Conservation (phyloP, 495 filamentous ascomycete species). For the Lasiosphaeria miniovina region DNA sequence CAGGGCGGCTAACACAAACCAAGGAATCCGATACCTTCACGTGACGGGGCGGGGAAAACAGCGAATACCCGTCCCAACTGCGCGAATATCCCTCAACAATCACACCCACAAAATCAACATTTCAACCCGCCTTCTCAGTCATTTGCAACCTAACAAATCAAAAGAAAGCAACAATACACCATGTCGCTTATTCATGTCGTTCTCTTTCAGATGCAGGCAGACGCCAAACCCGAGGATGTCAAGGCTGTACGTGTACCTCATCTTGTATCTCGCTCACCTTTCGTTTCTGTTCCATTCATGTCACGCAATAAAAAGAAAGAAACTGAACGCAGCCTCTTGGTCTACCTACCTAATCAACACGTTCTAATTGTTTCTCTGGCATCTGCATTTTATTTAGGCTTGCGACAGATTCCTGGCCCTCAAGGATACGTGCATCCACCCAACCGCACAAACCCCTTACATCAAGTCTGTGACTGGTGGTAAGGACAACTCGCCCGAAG, state of each 20-base stretch:
- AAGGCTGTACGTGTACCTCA: neutral
- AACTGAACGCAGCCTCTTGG: neutral
- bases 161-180: neutral
- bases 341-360: neutral
- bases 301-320: neutral
- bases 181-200: neutral
- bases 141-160: neutral
- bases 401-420: constrained; percentile 28
- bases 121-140: neutral
- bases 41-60: neutral
- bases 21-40: neutral
- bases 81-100: too few relatives aligned
- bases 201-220: neutral
- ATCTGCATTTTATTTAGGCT: constrained; percentile 18
- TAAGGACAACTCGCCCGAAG: constrained; percentile 60
- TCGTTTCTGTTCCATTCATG: neutral
- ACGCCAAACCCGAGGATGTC: neutral
- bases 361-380: neutral
- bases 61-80: neutral
- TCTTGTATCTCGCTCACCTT: neutral
- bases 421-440: constrained; percentile 45
- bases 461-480: constrained; percentile 56
- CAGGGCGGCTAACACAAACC: neutral
- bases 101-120: neutral
- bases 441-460: constrained; percentile 50